phyloP scores from a whole-genome alignment of 257 asterid species.

The Nicotiana knightiana region DNA sequence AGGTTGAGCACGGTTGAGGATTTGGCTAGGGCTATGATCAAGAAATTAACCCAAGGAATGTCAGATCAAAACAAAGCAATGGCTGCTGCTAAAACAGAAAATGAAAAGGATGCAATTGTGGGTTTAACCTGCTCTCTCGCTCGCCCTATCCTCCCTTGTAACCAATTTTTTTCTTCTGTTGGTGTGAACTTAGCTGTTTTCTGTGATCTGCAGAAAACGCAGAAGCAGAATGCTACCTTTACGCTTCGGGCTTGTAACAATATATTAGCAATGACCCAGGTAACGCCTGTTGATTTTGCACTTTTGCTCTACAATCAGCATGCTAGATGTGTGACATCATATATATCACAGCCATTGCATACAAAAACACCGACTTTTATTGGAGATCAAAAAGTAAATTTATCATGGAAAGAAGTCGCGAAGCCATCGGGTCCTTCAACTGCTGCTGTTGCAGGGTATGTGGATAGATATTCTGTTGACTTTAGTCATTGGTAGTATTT shows the following conservation, averaged over 20 bases:
- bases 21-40: constrained; percentile 70
- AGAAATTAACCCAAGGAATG: constrained; percentile 92
- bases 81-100: constrained; percentile 82
- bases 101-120: constrained; percentile 72
- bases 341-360: constrained; percentile 62
- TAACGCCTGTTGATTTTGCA: constrained; percentile 18
- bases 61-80: constrained; percentile 83
- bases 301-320: not conserved
- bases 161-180: not conserved
- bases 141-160: not conserved
- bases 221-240: constrained; percentile 77
- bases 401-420: constrained; percentile 85
- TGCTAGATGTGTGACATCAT: not conserved
- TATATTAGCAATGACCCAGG: constrained; percentile 76
- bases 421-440: constrained; percentile 39
- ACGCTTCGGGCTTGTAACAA: constrained; percentile 82
- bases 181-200: not conserved
- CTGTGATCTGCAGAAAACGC: constrained; percentile 60
- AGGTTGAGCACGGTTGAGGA: constrained; percentile 82
- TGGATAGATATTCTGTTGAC: not conserved
- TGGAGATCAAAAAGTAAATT: constrained; percentile 65
- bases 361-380: constrained; percentile 79
- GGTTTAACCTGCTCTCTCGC: constrained; percentile 24
- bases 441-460: constrained; percentile 57
- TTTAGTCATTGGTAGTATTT: not conserved